Evolutionary conservation across 2,329 filamentous ascomycete genomes (phyloP), one percentile per base, ranked within the genome.

Genomic region (Reticulascus tulasneorum): DNA sequence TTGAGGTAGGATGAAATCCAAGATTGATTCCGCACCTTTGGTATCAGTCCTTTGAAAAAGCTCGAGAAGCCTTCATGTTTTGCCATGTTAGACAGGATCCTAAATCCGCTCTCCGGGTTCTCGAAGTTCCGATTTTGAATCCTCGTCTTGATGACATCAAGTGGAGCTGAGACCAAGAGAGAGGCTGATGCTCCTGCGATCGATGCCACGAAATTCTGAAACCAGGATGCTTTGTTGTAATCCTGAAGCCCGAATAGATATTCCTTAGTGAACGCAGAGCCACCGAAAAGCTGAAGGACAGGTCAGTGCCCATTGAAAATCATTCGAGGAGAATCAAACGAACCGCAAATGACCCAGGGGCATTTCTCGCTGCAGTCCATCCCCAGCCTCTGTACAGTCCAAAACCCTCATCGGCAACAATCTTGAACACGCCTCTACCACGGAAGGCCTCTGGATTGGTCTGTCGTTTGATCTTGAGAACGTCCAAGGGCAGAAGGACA

Each of bases 111-210:
- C 71, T 97, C 89, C 42, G 91, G 91, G 73, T 95, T 93, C 47
- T 98, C 93, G 54, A 98, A 98, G 74, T 98, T 97, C 58, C 86
- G 81, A 77, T 97, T 97, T 70, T 97, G 91, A 54, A 97, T 95
- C 56, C 91, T 82, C 42, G 91, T 96, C 78, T 97, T 97, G 77
- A 97, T 93, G 51, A 97, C 91, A 59, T 97, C 91, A 41, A 97
- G 77, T 19, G 91, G 91, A 17, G 90, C 90, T n/a, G 90, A 96
- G 32, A 98, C 91, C 31, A 98, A 66, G 29, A 98, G 77, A n/a
- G 90, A 96, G 10, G 93, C 89, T 37, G 87, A 93, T 35, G 93
- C 93, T 69, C 93, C 93, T 44, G 84, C 88, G 52, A 98, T 90
- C 7, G 93, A 97, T 27, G 93, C 93, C 46, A 98, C 73, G 53